Conservation (phyloP, 164 flowering plant species). For the Taxillus chinensis region DNA sequence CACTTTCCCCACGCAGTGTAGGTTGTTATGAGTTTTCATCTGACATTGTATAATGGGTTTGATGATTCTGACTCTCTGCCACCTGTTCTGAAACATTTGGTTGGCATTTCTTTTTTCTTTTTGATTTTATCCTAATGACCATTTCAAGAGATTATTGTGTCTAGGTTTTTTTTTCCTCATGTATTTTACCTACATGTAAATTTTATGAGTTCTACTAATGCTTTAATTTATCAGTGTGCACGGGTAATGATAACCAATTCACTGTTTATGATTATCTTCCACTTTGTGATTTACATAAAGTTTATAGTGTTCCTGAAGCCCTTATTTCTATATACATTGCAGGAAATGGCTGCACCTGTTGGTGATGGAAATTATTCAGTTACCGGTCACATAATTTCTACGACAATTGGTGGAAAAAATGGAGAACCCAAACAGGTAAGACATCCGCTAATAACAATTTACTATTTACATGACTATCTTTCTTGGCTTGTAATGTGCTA, state of each 20-base stretch:
- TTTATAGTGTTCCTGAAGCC: background rate
- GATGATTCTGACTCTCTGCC: too few species aligned
- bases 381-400: slow-evolving; percentile 3
- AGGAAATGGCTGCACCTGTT: slow-evolving; percentile 3
- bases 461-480: background rate
- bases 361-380: background rate
- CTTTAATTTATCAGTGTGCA: too few species aligned
- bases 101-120: too few species aligned
- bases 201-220: too few species aligned
- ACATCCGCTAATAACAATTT: background rate
- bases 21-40: too few species aligned
- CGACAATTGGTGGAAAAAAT: slow-evolving; percentile 3
- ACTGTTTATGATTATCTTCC: background rate
- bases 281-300: background rate
- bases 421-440: slow-evolving; percentile 3
- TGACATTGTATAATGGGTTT: too few species aligned
- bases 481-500: background rate
- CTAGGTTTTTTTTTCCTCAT: too few species aligned
- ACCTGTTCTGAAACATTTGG: too few species aligned
- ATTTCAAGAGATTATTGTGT: too few species aligned
- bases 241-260: background rate
- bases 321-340: background rate
- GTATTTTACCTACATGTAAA: too few species aligned
- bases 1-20: too few species aligned
- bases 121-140: too few species aligned